Conservation (phyloP, 805 yeast genomes). For the Saccharomyces paradoxus region DNA sequence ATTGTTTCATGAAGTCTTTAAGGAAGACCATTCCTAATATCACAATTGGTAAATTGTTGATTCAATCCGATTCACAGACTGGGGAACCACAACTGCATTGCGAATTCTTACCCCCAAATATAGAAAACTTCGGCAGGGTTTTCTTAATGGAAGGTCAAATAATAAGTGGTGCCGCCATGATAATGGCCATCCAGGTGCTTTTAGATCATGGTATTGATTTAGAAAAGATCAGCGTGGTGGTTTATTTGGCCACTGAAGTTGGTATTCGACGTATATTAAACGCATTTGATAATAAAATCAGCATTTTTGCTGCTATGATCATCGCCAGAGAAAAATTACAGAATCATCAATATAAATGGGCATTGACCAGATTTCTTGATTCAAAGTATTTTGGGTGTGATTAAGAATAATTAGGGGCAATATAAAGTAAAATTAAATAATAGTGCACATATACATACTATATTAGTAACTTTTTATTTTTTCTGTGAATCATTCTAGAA, state of each 20-base stretch:
- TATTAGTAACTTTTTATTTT: neutral
- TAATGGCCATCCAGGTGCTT: constrained; percentile 87
- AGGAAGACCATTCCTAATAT: constrained; percentile 71
- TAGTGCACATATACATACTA: neutral
- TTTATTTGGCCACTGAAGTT: constrained; percentile 68
- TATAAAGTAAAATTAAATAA: constrained; percentile 2
- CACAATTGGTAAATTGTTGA: constrained; percentile 71
- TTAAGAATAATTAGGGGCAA: constrained; percentile 1
- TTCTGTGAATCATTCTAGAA: constrained; percentile 26
- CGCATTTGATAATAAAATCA: constrained; percentile 60
- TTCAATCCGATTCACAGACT: constrained; percentile 79
- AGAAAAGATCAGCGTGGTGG: constrained; percentile 56
- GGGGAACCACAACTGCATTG: constrained; percentile 93
- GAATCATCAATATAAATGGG: constrained; percentile 42
- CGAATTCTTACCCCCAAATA: constrained; percentile 53
- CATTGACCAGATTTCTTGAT: constrained; percentile 64
- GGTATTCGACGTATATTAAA: constrained; percentile 65
- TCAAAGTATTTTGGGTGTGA: constrained; percentile 61
- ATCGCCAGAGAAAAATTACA: constrained; percentile 43
- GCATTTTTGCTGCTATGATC: constrained; percentile 60
- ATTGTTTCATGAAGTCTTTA: constrained; percentile 76
- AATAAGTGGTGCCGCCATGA: constrained; percentile 86
- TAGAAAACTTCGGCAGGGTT: constrained; percentile 35
- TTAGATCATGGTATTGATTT: constrained; percentile 67
- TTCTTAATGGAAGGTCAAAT: constrained; percentile 80